Percentiles rank a stretch among this genome's conserved stretches.
phyloP scores from a whole-genome alignment of 1,284 basidiomycete genomes.

The Leucoagaricus sp. region DNA sequence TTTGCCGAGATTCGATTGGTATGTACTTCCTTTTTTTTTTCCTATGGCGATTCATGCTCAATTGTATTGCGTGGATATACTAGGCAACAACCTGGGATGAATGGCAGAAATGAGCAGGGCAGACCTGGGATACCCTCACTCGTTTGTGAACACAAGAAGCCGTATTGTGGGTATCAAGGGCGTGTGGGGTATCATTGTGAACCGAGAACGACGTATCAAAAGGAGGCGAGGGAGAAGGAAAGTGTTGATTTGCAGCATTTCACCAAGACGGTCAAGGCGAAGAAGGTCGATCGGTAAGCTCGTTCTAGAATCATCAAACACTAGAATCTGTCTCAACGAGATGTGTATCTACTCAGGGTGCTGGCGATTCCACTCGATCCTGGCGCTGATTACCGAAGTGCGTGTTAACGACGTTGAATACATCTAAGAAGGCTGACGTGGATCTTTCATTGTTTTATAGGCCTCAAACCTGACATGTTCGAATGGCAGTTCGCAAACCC shows the following conservation, averaged over 20 bases:
- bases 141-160: slow-evolving; percentile 34
- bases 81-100: slow-evolving; percentile 44
- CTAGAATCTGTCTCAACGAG: not conserved
- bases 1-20: slow-evolving; percentile 72
- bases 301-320: no score
- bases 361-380: slow-evolving; percentile 51
- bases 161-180: slow-evolving; percentile 45
- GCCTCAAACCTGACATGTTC: slow-evolving; percentile 35
- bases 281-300: slow-evolving; percentile 41
- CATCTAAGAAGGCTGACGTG: no score
- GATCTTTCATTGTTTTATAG: slow-evolving; percentile 35
- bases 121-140: slow-evolving; percentile 29
- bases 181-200: slow-evolving; percentile 41
- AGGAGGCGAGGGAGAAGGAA: slow-evolving; percentile 35
- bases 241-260: slow-evolving; percentile 51
- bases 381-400: slow-evolving; percentile 62
- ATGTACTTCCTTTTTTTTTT: slow-evolving; percentile 18
- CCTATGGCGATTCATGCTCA: not conserved
- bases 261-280: slow-evolving; percentile 37
- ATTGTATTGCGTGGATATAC: not conserved
- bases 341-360: slow-evolving; percentile 35
- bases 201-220: slow-evolving; percentile 56
- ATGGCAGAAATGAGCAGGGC: slow-evolving; percentile 20
- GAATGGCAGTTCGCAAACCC: slow-evolving; percentile 62
- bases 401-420: slow-evolving; percentile 29